Conservation (phyloP, 768 basidiomycete genomes). For the Mycena filopes region DNA sequence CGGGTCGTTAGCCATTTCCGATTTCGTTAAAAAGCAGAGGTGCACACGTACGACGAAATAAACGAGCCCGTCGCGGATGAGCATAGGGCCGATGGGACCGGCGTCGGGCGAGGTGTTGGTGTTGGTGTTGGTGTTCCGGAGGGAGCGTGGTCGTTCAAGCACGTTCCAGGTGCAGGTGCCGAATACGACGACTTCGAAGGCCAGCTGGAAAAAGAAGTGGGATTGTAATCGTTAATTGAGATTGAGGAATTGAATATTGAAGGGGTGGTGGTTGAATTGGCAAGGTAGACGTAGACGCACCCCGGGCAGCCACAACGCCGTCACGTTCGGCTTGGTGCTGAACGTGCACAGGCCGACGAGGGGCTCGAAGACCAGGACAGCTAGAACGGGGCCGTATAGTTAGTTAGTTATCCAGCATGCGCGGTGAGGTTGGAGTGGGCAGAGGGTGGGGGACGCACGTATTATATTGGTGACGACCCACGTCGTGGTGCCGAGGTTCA, state of each 20-base stretch:
- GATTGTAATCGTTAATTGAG: no score
- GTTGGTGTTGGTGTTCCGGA: no score
- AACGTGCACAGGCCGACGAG: conserved; percentile 36
- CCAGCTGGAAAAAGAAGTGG: conserved; percentile 34
- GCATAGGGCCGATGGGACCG: not conserved
- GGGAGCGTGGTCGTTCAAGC: conserved; percentile 37
- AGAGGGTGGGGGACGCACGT: conserved; percentile 23
- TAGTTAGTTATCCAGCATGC: no score
- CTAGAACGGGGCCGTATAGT: not conserved
- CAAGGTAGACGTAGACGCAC: no score
- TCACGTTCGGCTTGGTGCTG: conserved; percentile 32
- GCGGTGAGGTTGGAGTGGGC: not conserved
- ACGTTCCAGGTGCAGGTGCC: conserved; percentile 41
- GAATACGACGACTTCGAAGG: conserved; percentile 45
- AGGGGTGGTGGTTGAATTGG: no score
- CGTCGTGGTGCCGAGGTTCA: conserved; percentile 27
- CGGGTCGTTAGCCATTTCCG: no score
- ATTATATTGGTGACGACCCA: conserved; percentile 38
- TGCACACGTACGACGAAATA: conserved; percentile 15
- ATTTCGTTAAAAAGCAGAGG: no score
- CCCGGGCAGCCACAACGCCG: conserved; percentile 43
- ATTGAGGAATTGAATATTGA: no score
- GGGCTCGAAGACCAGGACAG: conserved; percentile 17
- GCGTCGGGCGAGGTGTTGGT: not conserved
- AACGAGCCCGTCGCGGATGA: conserved; percentile 6